Base-by-base conservation (phyloP, 495 filamentous ascomycete genomes). In the Glonium stellatum region DNA sequence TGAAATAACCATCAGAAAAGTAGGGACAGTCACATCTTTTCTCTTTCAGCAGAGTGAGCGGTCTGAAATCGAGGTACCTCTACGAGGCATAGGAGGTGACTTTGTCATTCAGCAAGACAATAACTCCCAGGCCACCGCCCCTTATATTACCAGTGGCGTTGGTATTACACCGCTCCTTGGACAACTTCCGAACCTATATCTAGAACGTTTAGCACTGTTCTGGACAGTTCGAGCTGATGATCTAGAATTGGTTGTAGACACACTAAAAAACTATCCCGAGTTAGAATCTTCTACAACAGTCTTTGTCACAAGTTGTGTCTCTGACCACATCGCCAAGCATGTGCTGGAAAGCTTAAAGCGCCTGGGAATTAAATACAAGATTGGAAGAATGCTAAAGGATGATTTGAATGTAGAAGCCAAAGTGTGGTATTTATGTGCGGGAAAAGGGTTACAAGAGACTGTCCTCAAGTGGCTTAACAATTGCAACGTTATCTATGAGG, bases 91-190 rank as follows among this genome's bases (percentile, higher is more conserved):
- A 62, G 88, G 87, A 2, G 89, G 88, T 6, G 83, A 82, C 21
- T 87, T 88, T 61, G 69, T 65, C 13, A 66, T 87, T n/a, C 53
- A 74, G 64, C 77, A 74, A 61, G 60, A 48, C 69, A 72, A 62
- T 19, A 67, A 53, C 46, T 76, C 68, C 50, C 70, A 63, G 12
- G 58, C 60, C 18, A 62, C 63, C 49, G 58, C 70, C 11, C 75
- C 80, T 2, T 91, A 88, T 65, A 71, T 92, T 6, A 87, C 87
- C 44, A 87, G 83, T 1, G 89, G 89, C 1, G 87, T 95, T 15
- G 89, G 89, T 1, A 88, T 92, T 61, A 95, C 88, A 37, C 89
- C 88, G 2, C 61, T 92, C 10, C 76, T 92, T 31, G 80, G 84
- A 4, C 86, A 89, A 58, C 74, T 84, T 69, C 69, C 36, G 5